A percentile compares a stretch with the other conserved stretches of the same genome.
phyloP scores from a whole-genome alignment of 257 asterid genomes.

The Agastache rugosa region DNA sequence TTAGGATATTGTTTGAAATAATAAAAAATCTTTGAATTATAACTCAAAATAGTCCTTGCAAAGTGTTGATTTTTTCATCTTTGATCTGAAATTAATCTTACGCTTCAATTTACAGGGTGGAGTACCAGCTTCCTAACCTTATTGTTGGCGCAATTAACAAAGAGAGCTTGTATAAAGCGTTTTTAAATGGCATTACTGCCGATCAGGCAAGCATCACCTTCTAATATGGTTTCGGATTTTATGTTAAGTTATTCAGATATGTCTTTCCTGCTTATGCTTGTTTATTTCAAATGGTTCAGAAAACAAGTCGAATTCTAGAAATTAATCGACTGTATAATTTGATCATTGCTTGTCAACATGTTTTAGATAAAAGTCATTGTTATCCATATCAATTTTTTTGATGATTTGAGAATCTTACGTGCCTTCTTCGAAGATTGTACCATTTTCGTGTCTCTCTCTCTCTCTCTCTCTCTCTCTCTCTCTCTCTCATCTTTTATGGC shows the following conservation, averaged over 20 bases:
- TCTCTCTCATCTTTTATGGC: constrained; percentile 14
- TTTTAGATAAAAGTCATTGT: not conserved
- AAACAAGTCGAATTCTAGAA: not conserved
- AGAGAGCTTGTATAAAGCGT: constrained; percentile 94
- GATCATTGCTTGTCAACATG: not conserved
- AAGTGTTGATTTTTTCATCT: not conserved
- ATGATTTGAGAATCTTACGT: not conserved
- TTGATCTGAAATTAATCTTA: constrained; percentile 18
- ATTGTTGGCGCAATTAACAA: constrained; percentile 89
- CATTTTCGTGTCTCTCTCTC: not conserved
- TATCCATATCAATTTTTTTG: not conserved
- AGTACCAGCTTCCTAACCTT: constrained; percentile 97
- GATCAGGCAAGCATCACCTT: constrained; percentile 70
- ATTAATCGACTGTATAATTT: not conserved
- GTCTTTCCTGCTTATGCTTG: constrained; percentile 1
- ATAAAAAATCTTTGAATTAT: not conserved
- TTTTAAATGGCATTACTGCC: constrained; percentile 81
- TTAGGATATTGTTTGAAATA: not conserved
- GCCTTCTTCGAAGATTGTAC: not conserved
- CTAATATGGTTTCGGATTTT: not conserved
- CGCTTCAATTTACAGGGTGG: constrained; percentile 69
- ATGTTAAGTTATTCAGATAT: constrained; percentile 16
- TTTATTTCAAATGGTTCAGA: not conserved
- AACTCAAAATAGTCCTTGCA: not conserved
- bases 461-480: not conserved